These are phyloP conservation scores for Xylogone sp. DNA, from an alignment of 2,329 filamentous ascomycete species.

Conservation along the genomic window DNA sequence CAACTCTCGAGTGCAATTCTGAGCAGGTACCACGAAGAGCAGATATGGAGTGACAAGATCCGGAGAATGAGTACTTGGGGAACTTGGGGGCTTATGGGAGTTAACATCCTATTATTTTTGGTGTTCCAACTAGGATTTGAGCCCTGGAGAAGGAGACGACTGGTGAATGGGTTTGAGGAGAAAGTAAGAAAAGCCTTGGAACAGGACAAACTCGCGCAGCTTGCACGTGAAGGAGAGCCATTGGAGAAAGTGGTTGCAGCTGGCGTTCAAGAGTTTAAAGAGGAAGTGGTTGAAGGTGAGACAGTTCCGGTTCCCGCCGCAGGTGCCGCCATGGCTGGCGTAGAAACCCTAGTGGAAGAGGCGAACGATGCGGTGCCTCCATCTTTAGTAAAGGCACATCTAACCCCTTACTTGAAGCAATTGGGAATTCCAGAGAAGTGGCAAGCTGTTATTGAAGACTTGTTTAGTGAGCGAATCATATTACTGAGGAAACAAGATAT, in stretches of 20 bases:
- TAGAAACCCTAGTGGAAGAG: constrained; percentile 10
- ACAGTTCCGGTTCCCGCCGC: constrained; percentile 14
- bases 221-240: constrained; percentile 8
- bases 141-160: constrained; percentile 78
- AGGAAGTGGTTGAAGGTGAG: constrained; percentile 7
- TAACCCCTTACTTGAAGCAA: constrained; percentile 11
- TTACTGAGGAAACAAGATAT: constrained; percentile 65
- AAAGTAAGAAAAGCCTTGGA: constrained; percentile 68
- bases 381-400: constrained; percentile 15
- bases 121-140: constrained; percentile 86
- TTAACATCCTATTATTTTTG: constrained; percentile 88
- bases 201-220: constrained; percentile 37
- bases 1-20: constrained; percentile 79
- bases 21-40: constrained; percentile 94
- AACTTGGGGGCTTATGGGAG: constrained; percentile 95
- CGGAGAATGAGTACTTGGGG: constrained; percentile 96
- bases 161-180: constrained; percentile 80
- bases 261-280: constrained; percentile 17
- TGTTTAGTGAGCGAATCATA: constrained; percentile 63
- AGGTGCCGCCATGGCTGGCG: constrained; percentile 17
- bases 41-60: constrained; percentile 99
- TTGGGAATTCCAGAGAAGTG: constrained; percentile 33
- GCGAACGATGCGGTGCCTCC: constrained; percentile 14
- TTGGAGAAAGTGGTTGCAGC: constrained; percentile 19
- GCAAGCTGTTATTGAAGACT: constrained; percentile 48